Percentiles rank a stretch among this genome's conserved stretches.
Conservation (phyloP, 371 early-diverging fungal genomes). For the Rhizomucor pusillus region DNA sequence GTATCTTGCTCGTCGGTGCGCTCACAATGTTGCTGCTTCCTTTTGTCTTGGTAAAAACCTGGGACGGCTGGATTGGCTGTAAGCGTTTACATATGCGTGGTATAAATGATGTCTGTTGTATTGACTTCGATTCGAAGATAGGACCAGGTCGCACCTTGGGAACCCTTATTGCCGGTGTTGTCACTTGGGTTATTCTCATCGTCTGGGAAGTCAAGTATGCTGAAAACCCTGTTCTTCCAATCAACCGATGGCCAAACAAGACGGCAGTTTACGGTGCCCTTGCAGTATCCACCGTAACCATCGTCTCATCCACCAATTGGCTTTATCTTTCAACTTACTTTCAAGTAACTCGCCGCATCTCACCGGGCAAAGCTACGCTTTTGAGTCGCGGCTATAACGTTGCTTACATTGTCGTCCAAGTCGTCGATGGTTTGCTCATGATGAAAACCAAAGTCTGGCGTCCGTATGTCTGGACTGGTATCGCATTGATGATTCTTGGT, state of each 20-base stretch:
- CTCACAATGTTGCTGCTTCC: constrained; percentile 41
- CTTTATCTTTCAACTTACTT: constrained; percentile 38
- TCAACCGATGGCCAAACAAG: constrained; percentile 34
- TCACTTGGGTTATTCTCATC: constrained; percentile 21
- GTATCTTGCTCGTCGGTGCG: constrained; percentile 33
- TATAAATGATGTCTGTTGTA: no score
- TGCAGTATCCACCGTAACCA: constrained; percentile 31
- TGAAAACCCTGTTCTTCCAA: constrained; percentile 34
- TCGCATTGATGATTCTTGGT: constrained; percentile 32
- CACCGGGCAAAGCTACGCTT: constrained; percentile 17
- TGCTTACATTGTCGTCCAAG: constrained; percentile 31
- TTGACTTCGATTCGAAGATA: no score
- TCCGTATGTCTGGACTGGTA: constrained; percentile 41
- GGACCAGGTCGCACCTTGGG: constrained; percentile 15
- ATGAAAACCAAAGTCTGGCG: constrained; percentile 33
- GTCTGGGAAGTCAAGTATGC: constrained; percentile 37
- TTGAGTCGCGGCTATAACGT: constrained; percentile 43
- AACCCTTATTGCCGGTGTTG: constrained; percentile 27
- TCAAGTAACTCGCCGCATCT: constrained; percentile 34
- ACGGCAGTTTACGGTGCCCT: constrained; percentile 40
- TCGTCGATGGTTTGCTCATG: constrained; percentile 31
- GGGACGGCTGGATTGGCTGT: constrained; percentile 40
- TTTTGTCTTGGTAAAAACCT: constrained; percentile 32
- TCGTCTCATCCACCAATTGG: constrained; percentile 38
- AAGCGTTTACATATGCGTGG: no score